phyloP scores from a whole-genome alignment of 2,329 filamentous ascomycete species.

The Byssochlamys sp. region DNA sequence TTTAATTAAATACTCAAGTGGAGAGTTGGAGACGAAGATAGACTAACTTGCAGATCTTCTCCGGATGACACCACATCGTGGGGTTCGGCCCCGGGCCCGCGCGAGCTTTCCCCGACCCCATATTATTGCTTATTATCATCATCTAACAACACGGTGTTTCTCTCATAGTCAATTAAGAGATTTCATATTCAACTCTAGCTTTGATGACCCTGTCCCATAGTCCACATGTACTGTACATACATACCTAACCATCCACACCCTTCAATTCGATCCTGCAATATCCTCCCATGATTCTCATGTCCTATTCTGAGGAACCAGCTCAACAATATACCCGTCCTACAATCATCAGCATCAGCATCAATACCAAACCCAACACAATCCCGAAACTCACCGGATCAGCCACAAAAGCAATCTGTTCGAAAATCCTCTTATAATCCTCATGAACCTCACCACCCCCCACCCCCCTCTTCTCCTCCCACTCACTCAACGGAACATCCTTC shows the following conservation, averaged over 20 bases:
- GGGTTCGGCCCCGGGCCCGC: not conserved
- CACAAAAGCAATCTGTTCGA: constrained; percentile 30
- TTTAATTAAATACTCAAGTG: too few species aligned
- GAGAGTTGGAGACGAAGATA: not conserved
- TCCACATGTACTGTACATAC: too few species aligned
- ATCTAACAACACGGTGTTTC: too few species aligned
- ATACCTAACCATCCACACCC: too few species aligned
- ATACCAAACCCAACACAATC: not conserved
- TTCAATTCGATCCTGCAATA: too few species aligned
- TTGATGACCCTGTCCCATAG: too few species aligned
- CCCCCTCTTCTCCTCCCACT: constrained; percentile 24
- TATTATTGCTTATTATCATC: too few species aligned
- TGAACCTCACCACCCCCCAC: constrained; percentile 26
- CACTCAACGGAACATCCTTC: constrained; percentile 22
- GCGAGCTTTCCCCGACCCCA: not conserved
- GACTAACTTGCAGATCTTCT: not conserved
- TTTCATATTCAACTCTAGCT: too few species aligned
- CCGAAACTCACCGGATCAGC: constrained; percentile 26
- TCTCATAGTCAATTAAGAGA: too few species aligned
- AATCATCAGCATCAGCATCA: not conserved
- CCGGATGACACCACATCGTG: not conserved
- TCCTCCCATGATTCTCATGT: not conserved
- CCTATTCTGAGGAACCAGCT: not conserved
- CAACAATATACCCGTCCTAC: not conserved
- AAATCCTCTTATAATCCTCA: constrained; percentile 23